Evolutionary conservation across 805 yeast species (phyloP).

Genomic region (Clavispora santaluciae): DNA sequence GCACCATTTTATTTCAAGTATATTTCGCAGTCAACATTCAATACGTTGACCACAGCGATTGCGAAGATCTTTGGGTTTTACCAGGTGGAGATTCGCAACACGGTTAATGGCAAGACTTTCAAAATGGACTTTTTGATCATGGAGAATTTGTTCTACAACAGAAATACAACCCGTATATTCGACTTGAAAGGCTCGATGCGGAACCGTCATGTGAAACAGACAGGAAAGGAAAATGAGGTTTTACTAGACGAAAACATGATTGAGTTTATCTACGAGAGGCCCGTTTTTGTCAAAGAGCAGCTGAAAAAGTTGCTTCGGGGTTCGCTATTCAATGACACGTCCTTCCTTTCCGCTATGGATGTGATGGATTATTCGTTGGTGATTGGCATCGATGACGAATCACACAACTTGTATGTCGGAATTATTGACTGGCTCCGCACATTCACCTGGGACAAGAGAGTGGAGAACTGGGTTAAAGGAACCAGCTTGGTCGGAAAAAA

Average conservation of each 20-base stretch:
- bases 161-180: constrained; percentile 78
- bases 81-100: constrained; percentile 83
- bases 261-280: constrained; percentile 93
- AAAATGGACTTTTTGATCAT: constrained; percentile 89
- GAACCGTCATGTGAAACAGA: constrained; percentile 92
- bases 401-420: constrained; percentile 78
- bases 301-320: constrained; percentile 82
- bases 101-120: constrained; percentile 67
- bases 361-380: constrained; percentile 98
- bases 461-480: constrained; percentile 98
- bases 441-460: constrained; percentile 97
- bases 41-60: constrained; percentile 88
- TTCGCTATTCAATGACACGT: constrained; percentile 90
- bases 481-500: constrained; percentile 79
- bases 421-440: constrained; percentile 92
- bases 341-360: constrained; percentile 92
- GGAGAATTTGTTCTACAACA: constrained; percentile 90
- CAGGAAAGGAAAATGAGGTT: constrained; percentile 94
- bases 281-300: constrained; percentile 88
- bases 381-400: constrained; percentile 74
- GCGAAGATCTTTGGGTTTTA: constrained; percentile 95
- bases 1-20: constrained; percentile 97
- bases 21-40: constrained; percentile 91
- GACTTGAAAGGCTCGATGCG: constrained; percentile 98
- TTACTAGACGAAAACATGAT: constrained; percentile 96